A percentile compares a stretch with the other conserved stretches of the same genome.
These are phyloP conservation scores for Calocybe indica DNA, from an alignment of 768 basidiomycete species.

Conservation along the genomic window DNA sequence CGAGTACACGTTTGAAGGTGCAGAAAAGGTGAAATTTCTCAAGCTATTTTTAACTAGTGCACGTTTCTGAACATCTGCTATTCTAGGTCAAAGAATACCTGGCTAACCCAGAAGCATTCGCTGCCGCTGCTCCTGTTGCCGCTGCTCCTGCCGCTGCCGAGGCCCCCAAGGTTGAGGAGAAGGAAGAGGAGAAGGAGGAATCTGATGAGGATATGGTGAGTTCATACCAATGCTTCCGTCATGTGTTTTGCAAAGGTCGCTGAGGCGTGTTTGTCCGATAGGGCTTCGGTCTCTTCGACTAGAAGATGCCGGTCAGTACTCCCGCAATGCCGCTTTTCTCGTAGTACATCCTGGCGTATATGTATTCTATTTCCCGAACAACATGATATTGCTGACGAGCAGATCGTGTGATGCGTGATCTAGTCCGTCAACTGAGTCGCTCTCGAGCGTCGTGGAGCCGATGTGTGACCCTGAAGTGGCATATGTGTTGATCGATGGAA, in stretches of 20 bases:
- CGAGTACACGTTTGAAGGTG: constrained; percentile 91
- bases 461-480: no score
- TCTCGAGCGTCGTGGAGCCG: no score
- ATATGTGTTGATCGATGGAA: no score
- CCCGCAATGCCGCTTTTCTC: constrained; percentile 4
- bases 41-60: neutral
- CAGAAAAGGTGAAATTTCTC: constrained; percentile 69
- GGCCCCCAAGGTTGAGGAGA: constrained; percentile 59
- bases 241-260: no score
- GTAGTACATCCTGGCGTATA: no score
- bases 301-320: constrained; percentile 17
- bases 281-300: constrained; percentile 97
- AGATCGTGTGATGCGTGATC: constrained; percentile 1
- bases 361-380: neutral
- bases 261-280: constrained; percentile 17
- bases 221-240: constrained; percentile 3
- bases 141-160: constrained; percentile 52
- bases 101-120: constrained; percentile 98
- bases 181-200: constrained; percentile 80
- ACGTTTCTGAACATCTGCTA: constrained; percentile 12
- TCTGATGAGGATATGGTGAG: constrained; percentile 87
- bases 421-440: no score
- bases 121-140: constrained; percentile 65
- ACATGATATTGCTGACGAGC: constrained; percentile 4
- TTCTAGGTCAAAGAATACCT: constrained; percentile 89